Evolutionary conservation across 2,329 filamentous ascomycete genomes (phyloP).

Genomic region (Colletotrichum echinochloae): DNA sequence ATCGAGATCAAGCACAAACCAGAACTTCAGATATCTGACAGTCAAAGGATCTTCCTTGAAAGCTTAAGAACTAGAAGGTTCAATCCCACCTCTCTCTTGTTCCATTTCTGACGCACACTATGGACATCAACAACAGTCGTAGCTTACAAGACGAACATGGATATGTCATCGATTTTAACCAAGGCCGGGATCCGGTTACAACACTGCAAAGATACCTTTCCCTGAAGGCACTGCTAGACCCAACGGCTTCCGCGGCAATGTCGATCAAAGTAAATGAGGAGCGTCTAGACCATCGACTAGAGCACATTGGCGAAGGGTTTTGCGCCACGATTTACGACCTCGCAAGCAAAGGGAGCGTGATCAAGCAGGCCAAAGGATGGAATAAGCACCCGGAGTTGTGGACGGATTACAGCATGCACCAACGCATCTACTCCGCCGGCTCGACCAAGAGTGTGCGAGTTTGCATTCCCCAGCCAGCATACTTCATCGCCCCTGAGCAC

Average conservation of each 20-base stretch:
- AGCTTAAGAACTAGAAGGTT: neutral
- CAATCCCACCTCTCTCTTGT: neutral
- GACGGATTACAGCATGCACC: neutral
- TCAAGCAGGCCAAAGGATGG: slow-evolving; percentile 10
- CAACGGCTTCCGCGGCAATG: no score
- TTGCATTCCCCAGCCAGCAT: neutral
- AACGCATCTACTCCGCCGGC: neutral
- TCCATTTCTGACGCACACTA: neutral
- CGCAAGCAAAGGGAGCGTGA: neutral
- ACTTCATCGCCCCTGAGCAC: neutral
- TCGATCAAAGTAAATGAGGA: neutral
- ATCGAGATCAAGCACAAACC: no score
- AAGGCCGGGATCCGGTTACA: neutral
- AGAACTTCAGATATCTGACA: no score
- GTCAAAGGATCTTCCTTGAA: no score
- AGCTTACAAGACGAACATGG: neutral
- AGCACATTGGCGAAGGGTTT: slow-evolving; percentile 3
- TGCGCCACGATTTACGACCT: neutral
- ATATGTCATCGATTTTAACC: neutral
- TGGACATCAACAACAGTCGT: neutral
- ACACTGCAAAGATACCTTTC: neutral
- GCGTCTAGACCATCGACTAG: neutral
- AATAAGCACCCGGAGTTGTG: neutral
- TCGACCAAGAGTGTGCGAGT: neutral
- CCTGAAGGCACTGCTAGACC: neutral